phyloP scores from a whole-genome alignment of 495 filamentous ascomycete species.

The Aspergillus sparsus region DNA sequence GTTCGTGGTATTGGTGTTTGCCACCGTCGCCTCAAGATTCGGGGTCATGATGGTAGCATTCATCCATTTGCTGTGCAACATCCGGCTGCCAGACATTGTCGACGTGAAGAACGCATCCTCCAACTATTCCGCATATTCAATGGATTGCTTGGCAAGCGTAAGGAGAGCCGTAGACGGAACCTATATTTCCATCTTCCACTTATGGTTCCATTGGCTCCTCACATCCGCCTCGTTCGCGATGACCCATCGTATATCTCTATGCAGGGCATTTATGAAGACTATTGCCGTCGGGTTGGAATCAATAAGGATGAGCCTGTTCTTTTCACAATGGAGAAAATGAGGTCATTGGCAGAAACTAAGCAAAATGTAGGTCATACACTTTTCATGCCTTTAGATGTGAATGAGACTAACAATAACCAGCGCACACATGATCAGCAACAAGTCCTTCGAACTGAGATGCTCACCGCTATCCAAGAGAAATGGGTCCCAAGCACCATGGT shows the following conservation, averaged over 20 bases:
- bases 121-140: conserved; percentile 99
- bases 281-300: conserved; percentile 80
- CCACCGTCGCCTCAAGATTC: conserved; percentile 89
- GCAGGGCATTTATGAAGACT: conserved; percentile 92
- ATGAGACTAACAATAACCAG: conserved; percentile 42
- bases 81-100: conserved; percentile 84
- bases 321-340: conserved; percentile 91
- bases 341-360: conserved; percentile 69
- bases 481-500: conserved; percentile 80
- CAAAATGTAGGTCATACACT: conserved; percentile 47
- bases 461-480: conserved; percentile 86
- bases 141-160: conserved; percentile 80
- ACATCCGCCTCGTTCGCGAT: conserved; percentile 91
- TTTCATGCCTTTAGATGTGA: not conserved
- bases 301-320: conserved; percentile 94
- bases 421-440: conserved; percentile 65
- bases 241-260: conserved; percentile 92
- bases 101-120: conserved; percentile 90
- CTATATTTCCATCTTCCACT: conserved; percentile 93
- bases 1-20: conserved; percentile 85
- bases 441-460: conserved; percentile 77
- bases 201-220: conserved; percentile 91
- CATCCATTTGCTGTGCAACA: conserved; percentile 96
- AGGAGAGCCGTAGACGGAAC: conserved; percentile 91
- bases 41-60: conserved; percentile 95